phyloP scores from a whole-genome alignment of 306 rosid species.

The barrel medic (Medicago truncatula) region MtrunA17r5.0-ANR NC_053044.1:41598501-41599000 shows the following conservation, averaged over 20 bases:
- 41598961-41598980: not conserved
- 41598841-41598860: conserved; percentile 96
- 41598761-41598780: conserved; percentile 89
- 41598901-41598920: conserved; percentile 67
- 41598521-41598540: not conserved
- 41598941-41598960: not conserved
- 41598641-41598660: not conserved
- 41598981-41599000: not conserved
- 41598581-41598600: not conserved
- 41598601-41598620: not conserved
- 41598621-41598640: not conserved
- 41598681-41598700: conserved; percentile 41
- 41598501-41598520: not conserved
- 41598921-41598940: not conserved
- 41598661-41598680: conserved; percentile 10
- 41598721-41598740: conserved; percentile 99
- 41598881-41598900: conserved; percentile 93
- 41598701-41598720: conserved; percentile 85
- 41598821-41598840: conserved; percentile 89
- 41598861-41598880: conserved; percentile 94
- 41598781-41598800: conserved; percentile 89
- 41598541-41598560: not conserved
- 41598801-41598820: conserved; percentile 97
- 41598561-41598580: not conserved
- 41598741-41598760: conserved; percentile 93